Percentiles rank a stretch among this genome's conserved stretches.
Conservation (phyloP, 164 flowering plant genomes). For the Hamamelis virginiana region DNA sequence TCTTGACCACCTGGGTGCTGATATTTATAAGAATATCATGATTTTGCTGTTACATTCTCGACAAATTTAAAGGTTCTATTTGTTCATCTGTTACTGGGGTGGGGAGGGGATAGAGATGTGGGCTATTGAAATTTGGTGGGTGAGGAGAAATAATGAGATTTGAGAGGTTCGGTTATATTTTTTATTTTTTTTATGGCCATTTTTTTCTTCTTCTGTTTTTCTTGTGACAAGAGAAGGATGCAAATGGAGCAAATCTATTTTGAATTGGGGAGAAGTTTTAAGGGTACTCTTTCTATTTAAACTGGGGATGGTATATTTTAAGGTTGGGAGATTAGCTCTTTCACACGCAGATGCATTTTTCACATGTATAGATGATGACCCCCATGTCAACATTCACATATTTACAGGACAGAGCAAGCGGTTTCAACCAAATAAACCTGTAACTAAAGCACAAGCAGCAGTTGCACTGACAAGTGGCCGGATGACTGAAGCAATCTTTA, state of each 20-base stretch:
- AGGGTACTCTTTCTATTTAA: neutral
- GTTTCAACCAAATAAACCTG: slow-evolving; percentile 78
- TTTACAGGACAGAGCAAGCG: slow-evolving; percentile 76
- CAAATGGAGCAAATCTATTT: neutral
- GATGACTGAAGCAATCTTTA: slow-evolving; percentile 51
- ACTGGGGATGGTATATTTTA: neutral
- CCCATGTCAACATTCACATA: neutral
- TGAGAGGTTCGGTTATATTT: too few species aligned
- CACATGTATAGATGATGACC: neutral
- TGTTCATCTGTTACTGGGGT: too few species aligned
- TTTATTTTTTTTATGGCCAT: neutral
- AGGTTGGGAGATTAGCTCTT: neutral
- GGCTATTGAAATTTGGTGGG: too few species aligned
- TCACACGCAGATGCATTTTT: neutral
- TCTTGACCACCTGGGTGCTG: too few species aligned
- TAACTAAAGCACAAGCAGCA: slow-evolving; percentile 88
- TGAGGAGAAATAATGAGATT: too few species aligned
- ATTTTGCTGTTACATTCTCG: too few species aligned
- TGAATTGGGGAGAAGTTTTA: neutral
- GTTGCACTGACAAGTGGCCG: slow-evolving; percentile 81
- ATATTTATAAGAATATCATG: too few species aligned
- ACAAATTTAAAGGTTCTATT: too few species aligned
- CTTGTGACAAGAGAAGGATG: neutral
- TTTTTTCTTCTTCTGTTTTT: neutral
- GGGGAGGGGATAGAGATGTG: too few species aligned